phyloP scores from a whole-genome alignment of 441 rosid species.

The Mallotus repandus region DNA sequence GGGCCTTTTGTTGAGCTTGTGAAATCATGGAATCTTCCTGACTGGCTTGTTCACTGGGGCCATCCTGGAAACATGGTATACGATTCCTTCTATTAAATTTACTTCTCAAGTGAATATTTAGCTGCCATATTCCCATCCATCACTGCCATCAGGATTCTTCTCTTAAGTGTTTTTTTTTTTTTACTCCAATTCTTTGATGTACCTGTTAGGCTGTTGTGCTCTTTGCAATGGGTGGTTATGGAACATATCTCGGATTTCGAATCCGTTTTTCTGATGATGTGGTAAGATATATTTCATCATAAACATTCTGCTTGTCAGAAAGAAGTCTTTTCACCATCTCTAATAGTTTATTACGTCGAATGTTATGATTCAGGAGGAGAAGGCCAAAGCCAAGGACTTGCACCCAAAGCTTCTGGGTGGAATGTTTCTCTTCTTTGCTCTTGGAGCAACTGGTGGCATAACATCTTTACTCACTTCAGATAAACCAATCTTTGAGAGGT shows the following conservation, averaged over 20 bases:
- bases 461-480: slow-evolving; percentile 81
- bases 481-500: slow-evolving; percentile 83
- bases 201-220: slow-evolving; percentile 78
- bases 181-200: not conserved
- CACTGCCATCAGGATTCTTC: slow-evolving; percentile 9
- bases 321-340: not conserved
- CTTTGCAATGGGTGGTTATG: slow-evolving; percentile 96
- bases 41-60: slow-evolving; percentile 95
- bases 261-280: slow-evolving; percentile 66
- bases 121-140: not conserved
- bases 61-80: slow-evolving; percentile 91
- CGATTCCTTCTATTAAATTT: slow-evolving; percentile 4
- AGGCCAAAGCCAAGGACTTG: slow-evolving; percentile 83
- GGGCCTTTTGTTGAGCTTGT: slow-evolving; percentile 83
- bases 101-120: not conserved
- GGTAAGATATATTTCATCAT: slow-evolving; percentile 37
- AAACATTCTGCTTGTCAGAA: too few species aligned
- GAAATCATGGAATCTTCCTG: slow-evolving; percentile 71
- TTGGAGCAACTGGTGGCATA: slow-evolving; percentile 94
- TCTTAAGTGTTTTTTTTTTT: not conserved
- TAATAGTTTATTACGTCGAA: not conserved
- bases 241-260: slow-evolving; percentile 86
- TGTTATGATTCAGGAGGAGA: slow-evolving; percentile 57
- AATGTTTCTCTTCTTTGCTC: slow-evolving; percentile 88
- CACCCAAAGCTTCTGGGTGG: slow-evolving; percentile 92